Conservation (phyloP, 768 basidiomycete genomes). For the Mycena filopes region DNA sequence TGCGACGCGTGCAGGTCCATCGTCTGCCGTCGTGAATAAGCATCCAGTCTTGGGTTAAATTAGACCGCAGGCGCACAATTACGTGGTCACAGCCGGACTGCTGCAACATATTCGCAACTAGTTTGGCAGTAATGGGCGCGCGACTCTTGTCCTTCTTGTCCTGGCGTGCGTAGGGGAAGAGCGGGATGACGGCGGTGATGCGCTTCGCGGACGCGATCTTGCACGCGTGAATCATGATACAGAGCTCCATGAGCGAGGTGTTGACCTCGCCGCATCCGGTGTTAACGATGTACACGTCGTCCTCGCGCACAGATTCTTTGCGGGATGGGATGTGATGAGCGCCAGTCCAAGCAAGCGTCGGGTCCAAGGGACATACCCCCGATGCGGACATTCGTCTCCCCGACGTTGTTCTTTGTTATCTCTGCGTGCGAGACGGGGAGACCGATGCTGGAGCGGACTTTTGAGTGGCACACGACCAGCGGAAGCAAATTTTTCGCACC, state of each 20-base stretch:
- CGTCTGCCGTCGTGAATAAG: slow-evolving; percentile 62
- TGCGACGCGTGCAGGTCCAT: slow-evolving; percentile 99
- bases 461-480: slow-evolving; percentile 37
- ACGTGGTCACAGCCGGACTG: slow-evolving; percentile 96
- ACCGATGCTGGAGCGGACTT: slow-evolving; percentile 73
- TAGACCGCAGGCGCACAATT: slow-evolving; percentile 68
- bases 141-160: slow-evolving; percentile 99
- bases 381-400: slow-evolving; percentile 93
- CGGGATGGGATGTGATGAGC: not conserved
- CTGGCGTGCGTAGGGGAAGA: slow-evolving; percentile 97
- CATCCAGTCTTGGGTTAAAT: not conserved
- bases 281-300: slow-evolving; percentile 99
- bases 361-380: slow-evolving; percentile 34
- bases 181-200: slow-evolving; percentile 97
- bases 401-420: slow-evolving; percentile 88
- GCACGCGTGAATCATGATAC: slow-evolving; percentile 99
- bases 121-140: slow-evolving; percentile 97
- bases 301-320: slow-evolving; percentile 93
- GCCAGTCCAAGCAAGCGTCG: not conserved
- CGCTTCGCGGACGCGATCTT: slow-evolving; percentile 98
- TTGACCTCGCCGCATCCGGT: slow-evolving; percentile 89
- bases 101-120: slow-evolving; percentile 97
- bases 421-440: slow-evolving; percentile 89
- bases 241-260: slow-evolving; percentile 96
- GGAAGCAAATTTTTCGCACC: slow-evolving; percentile 60